Conservation (phyloP, 2,329 filamentous ascomycete genomes). For the Aspergillus quadrilineatus region DNA sequence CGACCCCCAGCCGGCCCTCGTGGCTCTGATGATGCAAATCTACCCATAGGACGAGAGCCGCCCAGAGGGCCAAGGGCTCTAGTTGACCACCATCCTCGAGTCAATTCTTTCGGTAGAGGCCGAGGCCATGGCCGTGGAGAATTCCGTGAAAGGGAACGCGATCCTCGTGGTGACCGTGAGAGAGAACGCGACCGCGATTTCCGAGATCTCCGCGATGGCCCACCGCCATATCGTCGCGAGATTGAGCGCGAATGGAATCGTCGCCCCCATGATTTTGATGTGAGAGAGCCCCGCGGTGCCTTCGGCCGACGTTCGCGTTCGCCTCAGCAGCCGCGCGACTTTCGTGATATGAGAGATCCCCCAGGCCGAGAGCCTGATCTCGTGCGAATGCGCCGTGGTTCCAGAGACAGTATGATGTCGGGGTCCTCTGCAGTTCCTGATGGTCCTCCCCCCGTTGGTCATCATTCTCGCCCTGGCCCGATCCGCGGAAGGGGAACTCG, state of each 20-base stretch:
- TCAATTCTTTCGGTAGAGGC: slow-evolving; percentile 41
- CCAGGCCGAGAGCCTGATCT: slow-evolving; percentile 39
- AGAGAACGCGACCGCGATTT: slow-evolving; percentile 43
- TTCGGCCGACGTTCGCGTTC: slow-evolving; percentile 47
- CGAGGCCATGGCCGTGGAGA: slow-evolving; percentile 47
- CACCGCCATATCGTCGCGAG: slow-evolving; percentile 40
- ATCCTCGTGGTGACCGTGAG: slow-evolving; percentile 55
- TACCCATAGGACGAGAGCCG: slow-evolving; percentile 65
- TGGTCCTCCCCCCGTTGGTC: slow-evolving; percentile 34
- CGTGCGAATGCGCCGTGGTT: slow-evolving; percentile 44
- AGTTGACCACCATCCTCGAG: slow-evolving; percentile 65
- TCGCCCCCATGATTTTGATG: slow-evolving; percentile 49
- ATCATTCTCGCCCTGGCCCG: slow-evolving; percentile 37
- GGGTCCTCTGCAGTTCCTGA: slow-evolving; percentile 38
- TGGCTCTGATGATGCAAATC: slow-evolving; percentile 58
- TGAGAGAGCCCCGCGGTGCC: slow-evolving; percentile 43
- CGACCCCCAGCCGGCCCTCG: slow-evolving; percentile 56
- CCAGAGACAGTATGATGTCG: slow-evolving; percentile 43
- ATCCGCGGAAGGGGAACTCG: slow-evolving; percentile 42
- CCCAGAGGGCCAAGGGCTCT: slow-evolving; percentile 80
- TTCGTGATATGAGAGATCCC: slow-evolving; percentile 40
- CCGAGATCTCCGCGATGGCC: slow-evolving; percentile 43
- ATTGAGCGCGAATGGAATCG: slow-evolving; percentile 48
- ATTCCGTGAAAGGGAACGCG: slow-evolving; percentile 56
- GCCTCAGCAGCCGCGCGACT: slow-evolving; percentile 40